Conservation (phyloP, 768 basidiomycete species). For the Melanogaster broomeanus region DNA sequence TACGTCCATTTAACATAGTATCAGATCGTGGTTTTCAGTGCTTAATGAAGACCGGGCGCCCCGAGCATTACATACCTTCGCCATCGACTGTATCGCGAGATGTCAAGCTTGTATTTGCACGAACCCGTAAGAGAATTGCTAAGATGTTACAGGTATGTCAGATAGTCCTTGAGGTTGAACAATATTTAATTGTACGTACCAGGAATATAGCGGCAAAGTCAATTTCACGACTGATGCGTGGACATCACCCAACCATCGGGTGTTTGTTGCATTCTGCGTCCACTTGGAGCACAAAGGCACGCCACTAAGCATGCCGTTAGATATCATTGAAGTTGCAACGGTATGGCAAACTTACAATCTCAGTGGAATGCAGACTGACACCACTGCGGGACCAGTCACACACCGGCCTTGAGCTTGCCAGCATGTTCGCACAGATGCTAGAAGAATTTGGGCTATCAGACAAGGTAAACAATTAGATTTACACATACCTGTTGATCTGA, state of each 20-base stretch:
- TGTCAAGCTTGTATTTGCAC: constrained; percentile 27
- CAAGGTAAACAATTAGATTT: constrained; percentile 28
- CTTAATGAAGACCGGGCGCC: constrained; percentile 12
- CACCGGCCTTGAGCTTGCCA: constrained; percentile 34
- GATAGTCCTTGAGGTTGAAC: too few relatives aligned
- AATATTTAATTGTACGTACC: neutral
- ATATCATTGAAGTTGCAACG: constrained; percentile 38
- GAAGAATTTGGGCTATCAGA: constrained; percentile 35
- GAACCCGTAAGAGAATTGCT: constrained; percentile 18
- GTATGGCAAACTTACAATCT: too few relatives aligned
- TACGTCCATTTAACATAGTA: constrained; percentile 36
- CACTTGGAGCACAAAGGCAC: constrained; percentile 34
- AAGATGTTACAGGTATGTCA: constrained; percentile 26
- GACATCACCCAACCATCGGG: constrained; percentile 38
- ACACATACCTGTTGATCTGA: constrained; percentile 24
- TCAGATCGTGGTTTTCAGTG: constrained; percentile 33
- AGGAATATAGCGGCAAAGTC: constrained; percentile 32
- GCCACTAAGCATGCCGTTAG: constrained; percentile 30
- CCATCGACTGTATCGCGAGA: constrained; percentile 34
- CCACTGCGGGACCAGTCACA: constrained; percentile 25
- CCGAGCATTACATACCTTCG: constrained; percentile 35
- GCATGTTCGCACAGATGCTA: constrained; percentile 33
- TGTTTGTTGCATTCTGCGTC: constrained; percentile 32
- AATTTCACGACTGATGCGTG: constrained; percentile 39
- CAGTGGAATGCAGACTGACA: too few relatives aligned